A percentile compares a stretch with the other conserved stretches of the same genome.
phyloP scores from a whole-genome alignment of 768 basidiomycete genomes.

The Rhodotorula graminis region DNA sequence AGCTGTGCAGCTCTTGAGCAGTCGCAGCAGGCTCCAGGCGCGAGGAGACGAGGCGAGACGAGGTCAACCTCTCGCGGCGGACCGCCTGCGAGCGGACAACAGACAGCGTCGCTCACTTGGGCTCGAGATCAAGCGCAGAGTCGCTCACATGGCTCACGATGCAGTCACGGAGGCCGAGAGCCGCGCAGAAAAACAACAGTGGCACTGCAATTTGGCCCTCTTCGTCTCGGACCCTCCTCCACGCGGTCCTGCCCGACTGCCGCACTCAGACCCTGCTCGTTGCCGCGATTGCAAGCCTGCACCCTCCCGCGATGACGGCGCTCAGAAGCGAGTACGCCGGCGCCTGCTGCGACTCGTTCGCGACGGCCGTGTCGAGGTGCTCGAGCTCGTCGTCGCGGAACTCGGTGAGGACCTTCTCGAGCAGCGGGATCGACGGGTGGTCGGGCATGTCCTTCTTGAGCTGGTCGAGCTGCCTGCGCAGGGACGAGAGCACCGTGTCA shows the following conservation, averaged over 20 bases:
- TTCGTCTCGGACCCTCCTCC: background rate
- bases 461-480: conserved; percentile 69
- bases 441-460: conserved; percentile 52
- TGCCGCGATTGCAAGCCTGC: conserved; percentile 81
- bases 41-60: no score
- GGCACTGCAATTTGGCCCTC: background rate
- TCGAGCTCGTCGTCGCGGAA: conserved; percentile 93
- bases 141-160: no score
- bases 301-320: conserved; percentile 75
- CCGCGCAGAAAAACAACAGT: background rate
- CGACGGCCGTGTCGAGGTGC: conserved; percentile 85
- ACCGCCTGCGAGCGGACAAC: no score
- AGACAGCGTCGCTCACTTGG: no score
- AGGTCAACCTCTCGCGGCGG: no score
- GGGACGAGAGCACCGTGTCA: no score
- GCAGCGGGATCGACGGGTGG: conserved; percentile 39
- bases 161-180: no score
- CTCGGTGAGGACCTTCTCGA: conserved; percentile 51
- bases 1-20: no score
- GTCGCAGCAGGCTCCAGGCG: no score
- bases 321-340: conserved; percentile 87
- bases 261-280: conserved; percentile 65
- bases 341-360: conserved; percentile 77
- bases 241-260: background rate
- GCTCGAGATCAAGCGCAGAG: no score